Evolutionary conservation across 306 rosid genomes (phyloP), one percentile per base, ranked within the genome.

Genomic region (Pterocarpus macrocarpus): DNA sequence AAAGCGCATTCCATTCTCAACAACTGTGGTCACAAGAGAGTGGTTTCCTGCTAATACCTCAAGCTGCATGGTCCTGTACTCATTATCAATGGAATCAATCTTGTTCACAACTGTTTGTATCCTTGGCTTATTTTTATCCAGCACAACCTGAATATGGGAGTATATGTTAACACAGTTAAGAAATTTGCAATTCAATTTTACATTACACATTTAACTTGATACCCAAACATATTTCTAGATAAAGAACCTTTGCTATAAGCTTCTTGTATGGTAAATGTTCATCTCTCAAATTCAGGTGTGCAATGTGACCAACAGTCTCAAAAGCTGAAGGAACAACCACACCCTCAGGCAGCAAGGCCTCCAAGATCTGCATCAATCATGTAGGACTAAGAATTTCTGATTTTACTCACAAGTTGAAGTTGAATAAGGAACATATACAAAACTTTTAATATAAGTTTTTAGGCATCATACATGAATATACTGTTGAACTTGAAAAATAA

Each of bases 11-110:
- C 98, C 99, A 56, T 90, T 95, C 84, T 95, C 99, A 80, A 85
- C 90, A 45, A 93, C 88, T 35, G 88, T 93, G 39, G 99, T 93
- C 86, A 91, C 96, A 39, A 95, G 98, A 66, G 99, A 95, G 76
- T 82, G 97, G 79, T 91, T 95, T 84, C 99, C 99, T 44, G 97
- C 96, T 68, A 95, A 90, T 87, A 95, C 96, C 80, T 95, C 97
- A 63, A 95, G 94, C 88, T 88, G 97, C 99, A 95, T 95, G 73
- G 96, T 95, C 88, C 97, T 90, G 92, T 91, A 93, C 83, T 91
- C 97, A 58, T 95, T 91, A 67, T 91, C 83, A 85, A 95, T 95
- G 57, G 87, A 81, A 78, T 95, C 94, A 69, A 81, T 86, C 87
- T 95, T 95, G 85, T 95, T 93, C 82, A 90, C 97, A 57, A 95